phyloP scores from a whole-genome alignment of 2,329 filamentous ascomycete genomes.

The Paecilomyces fulvus region DNA sequence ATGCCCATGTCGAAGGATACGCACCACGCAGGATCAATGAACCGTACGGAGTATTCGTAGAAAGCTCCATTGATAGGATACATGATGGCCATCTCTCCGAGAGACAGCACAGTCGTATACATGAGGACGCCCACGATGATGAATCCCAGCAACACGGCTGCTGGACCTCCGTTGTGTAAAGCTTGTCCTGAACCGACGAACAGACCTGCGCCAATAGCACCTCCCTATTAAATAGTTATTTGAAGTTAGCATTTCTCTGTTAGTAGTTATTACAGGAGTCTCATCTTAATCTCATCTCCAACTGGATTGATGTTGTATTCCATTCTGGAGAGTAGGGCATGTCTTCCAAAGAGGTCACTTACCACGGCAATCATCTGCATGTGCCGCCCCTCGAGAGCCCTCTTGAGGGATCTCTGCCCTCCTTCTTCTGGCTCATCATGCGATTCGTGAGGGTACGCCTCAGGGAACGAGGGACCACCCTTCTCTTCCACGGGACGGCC shows the following conservation, averaged over 20 bases:
- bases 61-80: conserved; percentile 57
- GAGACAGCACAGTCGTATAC: conserved; percentile 50
- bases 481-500: neutral
- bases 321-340: neutral
- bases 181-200: conserved; percentile 33
- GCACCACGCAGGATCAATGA: conserved; percentile 52
- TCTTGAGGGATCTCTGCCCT: conserved; percentile 16
- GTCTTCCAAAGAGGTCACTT: conserved; percentile 5
- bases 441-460: neutral
- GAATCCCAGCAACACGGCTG: conserved; percentile 32
- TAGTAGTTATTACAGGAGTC: too few species aligned
- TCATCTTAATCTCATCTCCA: too few species aligned
- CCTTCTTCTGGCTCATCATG: conserved; percentile 4
- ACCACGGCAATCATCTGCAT: conserved; percentile 36
- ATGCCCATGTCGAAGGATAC: neutral
- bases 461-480: neutral
- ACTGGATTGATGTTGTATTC: neutral
- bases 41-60: conserved; percentile 53
- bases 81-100: conserved; percentile 54
- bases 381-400: conserved; percentile 23
- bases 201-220: conserved; percentile 33
- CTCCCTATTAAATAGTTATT: conserved; percentile 11
- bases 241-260: neutral
- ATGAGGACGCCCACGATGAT: conserved; percentile 50
- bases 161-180: conserved; percentile 27